These are phyloP conservation scores for Cladosporium sphaerospermum DNA, from an alignment of 2,329 filamentous ascomycete genomes.

Conservation along the genomic window DNA sequence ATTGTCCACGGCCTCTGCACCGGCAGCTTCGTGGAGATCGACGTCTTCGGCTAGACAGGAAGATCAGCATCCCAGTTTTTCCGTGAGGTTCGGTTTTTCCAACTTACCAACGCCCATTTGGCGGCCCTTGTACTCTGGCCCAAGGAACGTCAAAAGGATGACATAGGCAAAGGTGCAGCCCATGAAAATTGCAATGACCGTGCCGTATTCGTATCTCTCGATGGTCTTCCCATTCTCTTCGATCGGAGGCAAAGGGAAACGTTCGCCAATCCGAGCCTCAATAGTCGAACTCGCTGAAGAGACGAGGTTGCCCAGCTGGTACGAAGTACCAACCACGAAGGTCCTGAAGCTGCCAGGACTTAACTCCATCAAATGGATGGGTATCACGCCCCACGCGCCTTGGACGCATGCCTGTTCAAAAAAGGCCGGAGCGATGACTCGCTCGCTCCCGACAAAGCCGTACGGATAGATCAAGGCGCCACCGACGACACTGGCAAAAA, in stretches of 20 bases:
- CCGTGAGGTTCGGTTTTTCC: background rate
- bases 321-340: conserved; percentile 66
- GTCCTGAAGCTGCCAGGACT: conserved; percentile 67
- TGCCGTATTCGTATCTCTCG: conserved; percentile 37
- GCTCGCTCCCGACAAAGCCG: conserved; percentile 57
- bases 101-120: conserved; percentile 21
- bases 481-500: conserved; percentile 51
- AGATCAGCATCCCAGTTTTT: background rate
- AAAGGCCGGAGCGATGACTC: conserved; percentile 72
- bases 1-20: conserved; percentile 1
- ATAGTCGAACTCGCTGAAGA: conserved; percentile 40
- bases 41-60: background rate
- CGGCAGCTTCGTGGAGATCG: conserved; percentile 3
- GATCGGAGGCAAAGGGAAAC: conserved; percentile 33
- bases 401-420: conserved; percentile 57
- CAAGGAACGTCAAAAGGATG: conserved; percentile 57
- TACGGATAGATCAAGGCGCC: conserved; percentile 80
- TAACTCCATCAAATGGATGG: conserved; percentile 70
- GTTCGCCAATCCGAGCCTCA: conserved; percentile 37
- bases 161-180: conserved; percentile 66
- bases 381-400: conserved; percentile 37
- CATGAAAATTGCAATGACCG: conserved; percentile 65
- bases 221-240: conserved; percentile 38
- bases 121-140: conserved; percentile 44
- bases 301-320: conserved; percentile 72